phyloP scores from a whole-genome alignment of 2,329 filamentous ascomycete genomes.

The Biscogniauxia sp. region DNA sequence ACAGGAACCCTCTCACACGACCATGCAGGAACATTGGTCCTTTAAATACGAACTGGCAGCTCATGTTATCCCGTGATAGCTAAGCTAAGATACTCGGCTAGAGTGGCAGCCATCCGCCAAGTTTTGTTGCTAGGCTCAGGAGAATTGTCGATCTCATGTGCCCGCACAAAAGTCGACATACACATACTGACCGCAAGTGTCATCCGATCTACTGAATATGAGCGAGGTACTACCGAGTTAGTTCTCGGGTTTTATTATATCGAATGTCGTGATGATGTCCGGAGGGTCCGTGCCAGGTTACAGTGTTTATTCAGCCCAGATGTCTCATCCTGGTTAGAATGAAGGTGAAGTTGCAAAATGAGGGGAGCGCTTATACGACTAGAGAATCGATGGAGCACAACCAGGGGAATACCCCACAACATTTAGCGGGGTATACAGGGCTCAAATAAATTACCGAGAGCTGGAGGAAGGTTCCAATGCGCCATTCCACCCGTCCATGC shows the following conservation, averaged over 20 bases:
- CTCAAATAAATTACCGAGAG: not conserved
- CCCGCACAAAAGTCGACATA: not conserved
- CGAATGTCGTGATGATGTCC: not conserved
- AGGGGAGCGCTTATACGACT: not conserved
- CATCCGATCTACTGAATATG: not conserved
- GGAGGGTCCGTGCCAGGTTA: not conserved
- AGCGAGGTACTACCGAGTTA: not conserved
- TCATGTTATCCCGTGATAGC: not conserved
- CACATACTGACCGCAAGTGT: not conserved
- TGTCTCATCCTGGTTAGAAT: not conserved
- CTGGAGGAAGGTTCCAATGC: no score
- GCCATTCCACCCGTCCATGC: no score
- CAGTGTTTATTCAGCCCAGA: not conserved
- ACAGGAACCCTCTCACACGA: not conserved
- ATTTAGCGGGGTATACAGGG: slow-evolving; percentile 6
- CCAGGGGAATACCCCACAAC: slow-evolving; percentile 13
- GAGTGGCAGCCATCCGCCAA: not conserved
- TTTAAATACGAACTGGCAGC: not conserved
- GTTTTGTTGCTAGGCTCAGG: not conserved
- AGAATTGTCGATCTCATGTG: not conserved
- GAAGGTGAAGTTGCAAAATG: not conserved
- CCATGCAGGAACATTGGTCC: not conserved
- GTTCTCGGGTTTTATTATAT: not conserved
- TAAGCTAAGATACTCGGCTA: not conserved
- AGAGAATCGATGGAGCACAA: not conserved